A percentile compares a stretch with the other conserved stretches of the same genome.
Conservation (phyloP, 305 asterid genomes). For the Fraxinus sp. region DNA sequence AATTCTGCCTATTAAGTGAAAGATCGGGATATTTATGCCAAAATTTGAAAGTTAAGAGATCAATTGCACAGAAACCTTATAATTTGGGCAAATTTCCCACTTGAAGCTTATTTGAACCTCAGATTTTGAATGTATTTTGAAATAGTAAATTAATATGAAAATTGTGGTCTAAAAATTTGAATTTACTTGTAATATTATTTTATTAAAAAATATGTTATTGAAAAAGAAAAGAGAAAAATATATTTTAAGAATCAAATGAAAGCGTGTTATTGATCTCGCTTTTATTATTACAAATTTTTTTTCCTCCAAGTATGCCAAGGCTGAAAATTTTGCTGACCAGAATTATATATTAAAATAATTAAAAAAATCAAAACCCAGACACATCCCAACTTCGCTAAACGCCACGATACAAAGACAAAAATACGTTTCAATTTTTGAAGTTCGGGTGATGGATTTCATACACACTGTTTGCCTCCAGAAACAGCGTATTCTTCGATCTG, state of each 20-base stretch:
- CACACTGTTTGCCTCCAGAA: slow-evolving; percentile 32
- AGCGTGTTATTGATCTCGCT: not conserved
- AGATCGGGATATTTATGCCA: not conserved
- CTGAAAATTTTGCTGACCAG: not conserved
- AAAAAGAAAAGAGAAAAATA: too few species aligned
- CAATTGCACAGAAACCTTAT: not conserved
- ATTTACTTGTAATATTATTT: too few species aligned
- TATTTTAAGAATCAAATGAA: too few species aligned
- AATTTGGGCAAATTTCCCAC: not conserved
- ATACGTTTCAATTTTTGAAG: slow-evolving; percentile 22
- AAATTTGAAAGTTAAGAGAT: not conserved
- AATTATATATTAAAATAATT: not conserved
- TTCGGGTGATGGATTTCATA: slow-evolving; percentile 46
- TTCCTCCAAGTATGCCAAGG: not conserved
- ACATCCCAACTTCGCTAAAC: not conserved
- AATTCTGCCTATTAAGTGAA: not conserved
- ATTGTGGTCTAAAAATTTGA: not conserved
- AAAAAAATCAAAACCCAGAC: not conserved
- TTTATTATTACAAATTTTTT: not conserved
- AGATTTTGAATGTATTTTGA: too few species aligned
- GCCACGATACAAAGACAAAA: not conserved
- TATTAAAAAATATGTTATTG: too few species aligned
- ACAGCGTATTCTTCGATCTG: slow-evolving; percentile 50
- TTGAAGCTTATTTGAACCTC: not conserved
- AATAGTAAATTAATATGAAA: too few species aligned